Base-by-base conservation (phyloP, 78 protist genomes). In the Blattamonas nauphoetae region DNA sequence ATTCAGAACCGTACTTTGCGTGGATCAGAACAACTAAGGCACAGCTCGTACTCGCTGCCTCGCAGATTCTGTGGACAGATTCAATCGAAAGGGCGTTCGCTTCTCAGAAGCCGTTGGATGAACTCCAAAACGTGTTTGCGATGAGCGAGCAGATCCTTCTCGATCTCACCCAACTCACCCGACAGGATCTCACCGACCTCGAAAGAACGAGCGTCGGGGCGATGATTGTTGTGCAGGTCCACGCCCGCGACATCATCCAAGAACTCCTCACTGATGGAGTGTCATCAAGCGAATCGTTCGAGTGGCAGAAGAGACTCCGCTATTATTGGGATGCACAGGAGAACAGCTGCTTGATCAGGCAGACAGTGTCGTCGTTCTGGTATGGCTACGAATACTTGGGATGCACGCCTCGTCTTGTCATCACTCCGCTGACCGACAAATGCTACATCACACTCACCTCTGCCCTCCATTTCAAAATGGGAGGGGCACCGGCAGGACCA, bases 141-240 rank as follows among this genome's bases (percentile, higher is more conserved):
- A n/a, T 4, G 83, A 4, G 21, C 43, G 83, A 79, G 83, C 83
- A 21, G 35, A 0, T 1, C 44, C 84, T 86, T 29, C 38, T 33
- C 3, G 1, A 1, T 21, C 63, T 86, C 84, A 81, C 83, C 42
- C 35, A 1, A 1, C 11, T 86, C 79, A 82, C 64, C 3, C 42
- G 88, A 6, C 88, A 89, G 42, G 0, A 83, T 41, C 81, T 94
- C 41, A 38, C 87, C 63, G 36, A 21, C 35, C 77, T 93, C 44
- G 87, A 88, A 4, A 88, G 95, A 1, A 42, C 6, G 35, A 3
- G 71, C 3, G 0, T 95, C 33, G 90, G 84, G 1, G 91, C 97
- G 1, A 78, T 95, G 33, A 92, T 94, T 45, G 87, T 87, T 21
- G 45, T 94, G 29, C 94, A 93, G 46, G 96, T 95, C 46, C 97